Base-by-base conservation (phyloP, 2,329 filamentous ascomycete species). In the Ambrosiella cleistominuta region DNA sequence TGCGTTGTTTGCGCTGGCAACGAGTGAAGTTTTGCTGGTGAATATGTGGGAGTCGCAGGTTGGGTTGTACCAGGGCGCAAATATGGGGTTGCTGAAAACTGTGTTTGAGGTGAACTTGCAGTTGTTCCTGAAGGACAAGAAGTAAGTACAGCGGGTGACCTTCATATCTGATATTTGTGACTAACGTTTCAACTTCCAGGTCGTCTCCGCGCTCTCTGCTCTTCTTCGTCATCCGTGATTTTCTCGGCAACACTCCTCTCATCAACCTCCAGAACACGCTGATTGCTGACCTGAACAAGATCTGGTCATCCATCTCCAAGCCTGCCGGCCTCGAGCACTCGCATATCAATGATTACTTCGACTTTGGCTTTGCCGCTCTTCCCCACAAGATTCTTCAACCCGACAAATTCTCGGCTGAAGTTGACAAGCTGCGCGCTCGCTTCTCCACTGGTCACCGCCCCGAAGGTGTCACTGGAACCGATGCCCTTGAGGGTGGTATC, bases 1-100 rank as follows among this genome's bases (percentile, higher is more conserved):
- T 70, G 93, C 93, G 27, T 79, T 98, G 17, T 98, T 98, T 72
- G 93, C 93, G 56, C 79, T 98, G 66, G 93, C 93, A 54, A 98
- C 93, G 15, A 97, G 91, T 69, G 93, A 98, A 74, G 91, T 98
- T 56, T 77, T 98, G 65, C 94, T 98, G 67, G 86, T 98, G 70
- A 98, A 98, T 69, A 95, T 98, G 64, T 98, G 93, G 93, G 93
- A 98, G 72, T 91, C 96, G 70, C 93, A 98, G 71, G 93, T 98
- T 62, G 93, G 93, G 53, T 71, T 98, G 69, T 98, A 98, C 69
- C 91, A 98, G 72, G 93, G 93, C 59, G 93, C 93, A 65, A 98
- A 98, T 70, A 98, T 98, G 93, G 93, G 93, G 7, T 72, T 98
- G 66, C 75, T 98, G 66, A 98, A 98, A 78, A 98, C 94, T 0